Percentiles rank a stretch among this genome's conserved stretches.
Evolutionary conservation across 2,329 filamentous ascomycete genomes (phyloP).

Genomic region (Ascochyta pisi): DNA sequence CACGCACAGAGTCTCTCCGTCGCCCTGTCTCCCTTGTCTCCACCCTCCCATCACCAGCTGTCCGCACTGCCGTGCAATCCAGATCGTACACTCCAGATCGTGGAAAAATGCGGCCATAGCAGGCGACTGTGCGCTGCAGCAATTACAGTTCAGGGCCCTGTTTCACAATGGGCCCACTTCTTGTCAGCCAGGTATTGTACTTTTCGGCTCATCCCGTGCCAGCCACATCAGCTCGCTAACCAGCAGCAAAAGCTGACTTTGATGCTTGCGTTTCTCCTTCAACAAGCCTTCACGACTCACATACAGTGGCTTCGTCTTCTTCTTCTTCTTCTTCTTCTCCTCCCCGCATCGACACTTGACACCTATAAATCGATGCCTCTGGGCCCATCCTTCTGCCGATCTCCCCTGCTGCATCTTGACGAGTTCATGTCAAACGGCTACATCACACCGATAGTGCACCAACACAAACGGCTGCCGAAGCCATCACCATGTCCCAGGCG

Average conservation of each 20-base stretch:
- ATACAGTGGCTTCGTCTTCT: too few species aligned
- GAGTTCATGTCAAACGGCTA: background rate
- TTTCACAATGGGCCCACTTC: slow-evolving; percentile 13
- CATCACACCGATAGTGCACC: slow-evolving; percentile 6
- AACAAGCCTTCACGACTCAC: background rate
- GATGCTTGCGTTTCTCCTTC: background rate
- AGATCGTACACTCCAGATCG: background rate
- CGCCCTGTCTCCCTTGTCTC: background rate
- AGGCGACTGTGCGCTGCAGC: background rate
- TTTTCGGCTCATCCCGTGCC: slow-evolving; percentile 7
- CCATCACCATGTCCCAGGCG: slow-evolving; percentile 2
- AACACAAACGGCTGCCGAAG: slow-evolving; percentile 2
- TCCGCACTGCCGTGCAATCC: background rate
- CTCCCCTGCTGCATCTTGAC: background rate
- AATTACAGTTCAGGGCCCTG: background rate
- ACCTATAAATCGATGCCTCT: background rate
- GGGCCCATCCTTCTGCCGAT: background rate
- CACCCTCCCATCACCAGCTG: background rate
- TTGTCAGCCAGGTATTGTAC: background rate
- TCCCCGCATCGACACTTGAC: background rate
- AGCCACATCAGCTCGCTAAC: slow-evolving; percentile 8
- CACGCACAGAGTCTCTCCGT: background rate
- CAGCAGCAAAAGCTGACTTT: background rate
- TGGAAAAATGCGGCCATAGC: background rate
- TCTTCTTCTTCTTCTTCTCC: too few species aligned